Evolutionary conservation across 2,329 filamentous ascomycete genomes (phyloP), one percentile per base, ranked within the genome.

Genomic region (Lecanoromycetidae sp.): DNA sequence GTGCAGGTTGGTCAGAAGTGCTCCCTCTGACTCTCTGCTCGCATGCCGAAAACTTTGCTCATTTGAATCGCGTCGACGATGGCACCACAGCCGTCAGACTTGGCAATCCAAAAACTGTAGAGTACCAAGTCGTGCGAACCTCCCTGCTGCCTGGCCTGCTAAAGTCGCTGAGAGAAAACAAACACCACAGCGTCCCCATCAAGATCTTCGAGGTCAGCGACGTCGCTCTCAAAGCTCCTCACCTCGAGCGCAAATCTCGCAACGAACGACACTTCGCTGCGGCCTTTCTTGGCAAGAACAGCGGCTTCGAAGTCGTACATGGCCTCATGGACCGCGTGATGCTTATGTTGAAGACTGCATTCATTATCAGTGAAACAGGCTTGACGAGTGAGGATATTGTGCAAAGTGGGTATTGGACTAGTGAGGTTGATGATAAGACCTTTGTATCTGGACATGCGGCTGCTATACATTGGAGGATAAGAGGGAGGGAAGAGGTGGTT

Each of bases 221-320:
- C 59, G 84, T 95, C 17, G 87, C 84, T 25, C 86, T 94, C 73
- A 94, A 96, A 69, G 90, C 94, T 58, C 67, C 81, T 52, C 72
- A 71, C 12, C 66, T 80, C 38, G 91, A 98, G 74, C 79, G 91
- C 55, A 87, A 87, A 70, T 84, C 80, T 57, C 79, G 87, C 56
- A 98, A 98, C 64, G 86, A 95, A 72, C 75, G 90, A 47, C 90
- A 94, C 69, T 96, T 94, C 63, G 87, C 86, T n/a, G 91, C 88
- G 8, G 88, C 87, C 1, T 94, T 84, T 76, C 95, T 90, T 66
- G 88, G 88, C 60, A 94, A 91, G 74, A 86, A 80, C 3, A 87
- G 82, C 57, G 91, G 93, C 34, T 98, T 98, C 65, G 91, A 98
- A 68, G 72, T 93, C 54, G 87, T 98, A 3, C 93, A 98, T 67